Conservation (phyloP, 2,329 filamentous ascomycete species). For the Sphaerostilbella broomeana region DNA sequence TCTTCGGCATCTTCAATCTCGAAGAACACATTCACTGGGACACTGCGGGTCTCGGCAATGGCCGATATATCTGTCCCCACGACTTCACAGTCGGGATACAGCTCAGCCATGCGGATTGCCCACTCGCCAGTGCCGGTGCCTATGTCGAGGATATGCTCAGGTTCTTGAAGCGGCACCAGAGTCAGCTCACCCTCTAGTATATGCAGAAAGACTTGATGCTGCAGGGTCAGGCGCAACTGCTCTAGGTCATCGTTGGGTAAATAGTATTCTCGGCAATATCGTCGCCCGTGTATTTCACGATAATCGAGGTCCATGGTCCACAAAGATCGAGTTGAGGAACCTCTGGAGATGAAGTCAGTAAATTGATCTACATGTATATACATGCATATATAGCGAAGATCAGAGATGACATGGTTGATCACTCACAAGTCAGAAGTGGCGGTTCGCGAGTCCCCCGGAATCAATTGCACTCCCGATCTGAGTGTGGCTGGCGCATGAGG, state of each 20-base stretch:
- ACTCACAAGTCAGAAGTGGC: constrained; percentile 34
- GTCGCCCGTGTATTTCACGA: constrained; percentile 53
- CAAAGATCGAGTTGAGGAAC: constrained; percentile 42
- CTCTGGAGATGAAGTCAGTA: constrained; percentile 21
- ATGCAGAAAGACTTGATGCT: constrained; percentile 57
- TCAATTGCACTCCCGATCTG: constrained; percentile 29
- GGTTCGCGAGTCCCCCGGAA: constrained; percentile 22
- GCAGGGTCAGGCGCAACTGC: constrained; percentile 54
- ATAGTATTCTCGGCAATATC: constrained; percentile 56
- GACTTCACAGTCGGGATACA: constrained; percentile 48
- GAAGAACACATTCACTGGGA: constrained; percentile 53
- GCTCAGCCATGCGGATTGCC: constrained; percentile 47
- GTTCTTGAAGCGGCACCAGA: constrained; percentile 35
- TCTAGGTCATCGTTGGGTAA: constrained; percentile 63
- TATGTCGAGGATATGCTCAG: constrained; percentile 45
- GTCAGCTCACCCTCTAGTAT: constrained; percentile 40
- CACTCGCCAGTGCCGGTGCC: constrained; percentile 52
- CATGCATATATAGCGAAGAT: neutral
- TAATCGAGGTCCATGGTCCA: constrained; percentile 48
- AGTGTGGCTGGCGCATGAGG: constrained; percentile 30
- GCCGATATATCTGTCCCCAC: constrained; percentile 54
- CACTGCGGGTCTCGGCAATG: constrained; percentile 47
- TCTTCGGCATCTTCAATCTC: constrained; percentile 55
- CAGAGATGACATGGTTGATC: neutral
- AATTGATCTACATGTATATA: neutral